These are phyloP conservation scores for Phycomyces nitens DNA, from an alignment of 192 early-diverging fungal species.

Conservation along the genomic window DNA sequence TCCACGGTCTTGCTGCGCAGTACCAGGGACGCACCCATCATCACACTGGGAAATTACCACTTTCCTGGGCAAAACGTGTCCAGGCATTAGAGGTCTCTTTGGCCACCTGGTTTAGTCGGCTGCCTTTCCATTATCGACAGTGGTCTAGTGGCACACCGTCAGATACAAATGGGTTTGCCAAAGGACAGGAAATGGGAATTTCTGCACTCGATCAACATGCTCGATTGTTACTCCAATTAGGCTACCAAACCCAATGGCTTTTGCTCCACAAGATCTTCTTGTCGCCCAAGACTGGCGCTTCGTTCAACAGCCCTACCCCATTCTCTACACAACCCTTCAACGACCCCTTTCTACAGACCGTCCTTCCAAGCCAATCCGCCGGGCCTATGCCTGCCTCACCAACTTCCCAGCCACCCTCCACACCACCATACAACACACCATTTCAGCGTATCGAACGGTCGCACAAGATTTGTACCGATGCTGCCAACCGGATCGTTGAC, in stretches of 20 bases:
- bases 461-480: conserved; percentile 25
- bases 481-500: conserved; percentile 25
- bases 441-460: conserved; percentile 17
- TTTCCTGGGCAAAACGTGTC: conserved; percentile 14
- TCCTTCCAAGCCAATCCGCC: too few species aligned
- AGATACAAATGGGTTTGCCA: not conserved
- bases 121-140: conserved; percentile 20
- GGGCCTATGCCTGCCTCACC: not conserved
- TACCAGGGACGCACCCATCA: conserved; percentile 4
- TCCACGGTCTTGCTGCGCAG: conserved; percentile 11
- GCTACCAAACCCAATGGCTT: conserved; percentile 37
- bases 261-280: conserved; percentile 31
- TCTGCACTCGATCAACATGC: conserved; percentile 18
- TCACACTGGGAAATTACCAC: conserved; percentile 9
- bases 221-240: conserved; percentile 28
- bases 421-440: not conserved
- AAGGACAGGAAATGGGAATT: conserved; percentile 14
- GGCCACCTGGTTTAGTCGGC: conserved; percentile 22
- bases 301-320: not conserved
- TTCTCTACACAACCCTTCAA: not conserved
- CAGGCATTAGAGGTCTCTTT: conserved; percentile 23
- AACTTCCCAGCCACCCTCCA: not conserved
- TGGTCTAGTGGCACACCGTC: conserved; percentile 11
- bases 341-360: too few species aligned
- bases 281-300: conserved; percentile 5